Percentiles rank a stretch among this genome's conserved stretches.
Conservation (phyloP, 2,329 filamentous ascomycete genomes). For the Falciphora oryzae region DNA sequence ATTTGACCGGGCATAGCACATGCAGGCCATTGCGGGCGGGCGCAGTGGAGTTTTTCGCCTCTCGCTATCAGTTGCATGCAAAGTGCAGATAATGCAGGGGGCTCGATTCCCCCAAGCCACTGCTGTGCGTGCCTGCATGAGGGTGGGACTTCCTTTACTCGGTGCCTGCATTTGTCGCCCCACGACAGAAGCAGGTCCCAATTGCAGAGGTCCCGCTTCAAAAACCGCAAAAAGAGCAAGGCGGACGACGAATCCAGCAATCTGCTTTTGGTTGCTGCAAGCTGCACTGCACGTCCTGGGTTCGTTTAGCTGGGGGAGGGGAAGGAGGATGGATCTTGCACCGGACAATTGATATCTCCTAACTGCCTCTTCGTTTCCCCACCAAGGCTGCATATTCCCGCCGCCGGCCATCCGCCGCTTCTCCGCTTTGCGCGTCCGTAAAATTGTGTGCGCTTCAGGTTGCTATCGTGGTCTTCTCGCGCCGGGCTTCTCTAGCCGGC, state of each 20-base stretch:
- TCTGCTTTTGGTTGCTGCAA: too few relatives aligned
- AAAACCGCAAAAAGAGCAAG: too few relatives aligned
- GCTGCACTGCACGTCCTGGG: too few relatives aligned
- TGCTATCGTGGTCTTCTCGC: too few relatives aligned
- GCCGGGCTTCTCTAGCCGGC: too few relatives aligned
- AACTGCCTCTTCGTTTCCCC: neutral
- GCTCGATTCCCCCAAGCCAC: neutral
- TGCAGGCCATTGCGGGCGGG: neutral
- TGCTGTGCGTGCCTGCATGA: neutral
- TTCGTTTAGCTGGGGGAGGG: too few relatives aligned
- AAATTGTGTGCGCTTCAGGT: too few relatives aligned
- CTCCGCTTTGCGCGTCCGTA: too few relatives aligned
- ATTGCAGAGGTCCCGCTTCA: neutral
- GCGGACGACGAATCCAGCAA: too few relatives aligned
- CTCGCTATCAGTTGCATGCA: too few relatives aligned
- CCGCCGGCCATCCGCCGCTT: too few relatives aligned
- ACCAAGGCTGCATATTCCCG: neutral
- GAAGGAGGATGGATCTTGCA: neutral
- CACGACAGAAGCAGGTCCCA: neutral
- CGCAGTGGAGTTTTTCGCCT: neutral
- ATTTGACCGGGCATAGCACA: neutral
- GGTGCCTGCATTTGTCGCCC: neutral
- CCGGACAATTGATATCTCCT: neutral
- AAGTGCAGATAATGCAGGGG: neutral
- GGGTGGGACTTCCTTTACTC: neutral